Conservation (phyloP, 768 basidiomycete genomes). For the Phlebiopsis gigantea region DNA sequence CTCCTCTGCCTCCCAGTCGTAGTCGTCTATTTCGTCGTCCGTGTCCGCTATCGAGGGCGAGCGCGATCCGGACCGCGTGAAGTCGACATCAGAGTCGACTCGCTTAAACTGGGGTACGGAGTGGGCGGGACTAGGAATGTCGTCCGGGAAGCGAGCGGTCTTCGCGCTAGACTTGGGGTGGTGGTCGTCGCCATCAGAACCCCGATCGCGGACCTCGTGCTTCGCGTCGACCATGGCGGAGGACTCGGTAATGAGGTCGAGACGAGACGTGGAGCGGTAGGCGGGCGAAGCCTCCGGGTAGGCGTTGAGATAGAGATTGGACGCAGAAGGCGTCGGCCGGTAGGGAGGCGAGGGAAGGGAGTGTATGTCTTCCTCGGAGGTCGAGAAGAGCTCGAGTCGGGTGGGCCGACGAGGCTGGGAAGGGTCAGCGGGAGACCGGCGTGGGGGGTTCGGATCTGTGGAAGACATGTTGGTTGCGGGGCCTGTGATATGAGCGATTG, state of each 20-base stretch:
- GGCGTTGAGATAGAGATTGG: constrained; percentile 25
- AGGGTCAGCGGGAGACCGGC: not conserved
- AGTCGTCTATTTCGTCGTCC: constrained; percentile 48
- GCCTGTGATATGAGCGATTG: not conserved
- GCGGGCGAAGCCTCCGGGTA: constrained; percentile 21
- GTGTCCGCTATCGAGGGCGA: constrained; percentile 43
- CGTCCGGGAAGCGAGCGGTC: constrained; percentile 50
- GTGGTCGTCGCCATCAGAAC: constrained; percentile 18
- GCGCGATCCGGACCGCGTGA: constrained; percentile 22
- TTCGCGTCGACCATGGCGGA: constrained; percentile 18
- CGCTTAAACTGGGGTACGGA: constrained; percentile 9
- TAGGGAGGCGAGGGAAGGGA: constrained; percentile 35
- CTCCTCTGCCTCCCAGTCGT: constrained; percentile 77
- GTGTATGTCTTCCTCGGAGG: constrained; percentile 16
- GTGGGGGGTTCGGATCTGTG: not conserved
- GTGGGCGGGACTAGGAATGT: constrained; percentile 27
- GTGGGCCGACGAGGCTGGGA: constrained; percentile 1
- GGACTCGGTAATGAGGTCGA: constrained; percentile 16
- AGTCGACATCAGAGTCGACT: constrained; percentile 12
- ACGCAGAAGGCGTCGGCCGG: constrained; percentile 28
- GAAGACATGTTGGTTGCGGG: not conserved
- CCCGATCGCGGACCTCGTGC: constrained; percentile 15
- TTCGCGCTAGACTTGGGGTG: constrained; percentile 27
- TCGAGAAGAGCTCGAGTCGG: constrained; percentile 18
- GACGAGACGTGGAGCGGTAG: constrained; percentile 20